Evolutionary conservation across 208 protist species (phyloP), one percentile per base, ranked within the genome.

Genomic region (Crithidia brevicula): DNA sequence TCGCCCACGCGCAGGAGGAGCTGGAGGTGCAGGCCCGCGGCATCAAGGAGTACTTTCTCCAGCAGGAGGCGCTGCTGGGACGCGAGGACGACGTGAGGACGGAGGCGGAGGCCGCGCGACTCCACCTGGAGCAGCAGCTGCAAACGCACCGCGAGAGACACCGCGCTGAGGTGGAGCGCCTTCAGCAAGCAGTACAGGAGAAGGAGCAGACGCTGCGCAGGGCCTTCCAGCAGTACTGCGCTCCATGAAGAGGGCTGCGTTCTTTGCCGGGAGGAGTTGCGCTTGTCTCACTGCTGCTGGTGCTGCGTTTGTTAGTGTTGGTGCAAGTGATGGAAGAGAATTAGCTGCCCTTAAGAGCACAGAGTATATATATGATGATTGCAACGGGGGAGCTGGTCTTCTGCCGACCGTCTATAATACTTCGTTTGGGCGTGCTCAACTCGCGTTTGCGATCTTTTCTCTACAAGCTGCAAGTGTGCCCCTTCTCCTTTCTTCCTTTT

Each of bases 121-220:
- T 75, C 16, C 77, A 79, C 7, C 65, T 81, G 46, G 80, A 92
- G 5, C 61, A 74, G 15, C 67, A 72, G 31, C 53, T 95, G 42
- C 53, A 72, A 60, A 77, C 82, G 22, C 46, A 83, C 43, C 50
- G 71, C 4, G 60, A 70, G 4, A 79, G 64, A 30, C 75, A 85
- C 51, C 70, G 72, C n/a, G 60, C 69, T 2, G 79, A 85, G 34
- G 65, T 80, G 18, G 87, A 84, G 38, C 77, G 79, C 10, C 79
- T 92, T 28, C 74, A 82, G 40, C 56, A 70, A 9, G 79, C 85
- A 11, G 42, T 95, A 0, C 73, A 83, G 40, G 90, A 95, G 36
- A 77, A 83, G 31, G 90, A 95, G 47, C 77, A 88, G 57, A 72
- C 74, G 8, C 83, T 95, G n/a, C 72, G 82, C 30, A 77, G 75